phyloP scores from a whole-genome alignment of 495 filamentous ascomycete species.

The Evernia prunastri region DNA sequence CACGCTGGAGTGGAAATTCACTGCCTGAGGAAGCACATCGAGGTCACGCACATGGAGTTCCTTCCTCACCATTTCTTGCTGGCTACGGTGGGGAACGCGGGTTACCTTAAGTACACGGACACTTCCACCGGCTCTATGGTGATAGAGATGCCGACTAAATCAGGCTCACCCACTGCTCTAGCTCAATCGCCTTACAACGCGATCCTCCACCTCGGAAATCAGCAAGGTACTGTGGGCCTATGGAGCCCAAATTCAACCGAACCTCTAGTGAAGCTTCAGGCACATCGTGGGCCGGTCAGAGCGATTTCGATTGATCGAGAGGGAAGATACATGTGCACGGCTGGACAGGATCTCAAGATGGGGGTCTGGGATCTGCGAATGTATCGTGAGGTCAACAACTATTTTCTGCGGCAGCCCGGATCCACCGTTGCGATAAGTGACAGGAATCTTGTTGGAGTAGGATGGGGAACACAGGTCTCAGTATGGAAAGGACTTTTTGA shows the following conservation, averaged over 20 bases:
- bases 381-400: constrained; percentile 85
- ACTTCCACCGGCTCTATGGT: constrained; percentile 85
- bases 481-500: constrained; percentile 84
- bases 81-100: constrained; percentile 77
- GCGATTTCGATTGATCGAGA: constrained; percentile 78
- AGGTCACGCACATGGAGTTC: constrained; percentile 93
- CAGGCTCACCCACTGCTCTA: constrained; percentile 77
- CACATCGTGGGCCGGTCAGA: constrained; percentile 90
- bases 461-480: constrained; percentile 84
- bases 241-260: constrained; percentile 93
- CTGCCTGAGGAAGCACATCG: constrained; percentile 78
- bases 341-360: constrained; percentile 88
- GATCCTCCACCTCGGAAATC: constrained; percentile 82
- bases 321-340: constrained; percentile 92
- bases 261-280: constrained; percentile 85
- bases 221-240: constrained; percentile 86
- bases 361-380: constrained; percentile 93
- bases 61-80: constrained; percentile 94
- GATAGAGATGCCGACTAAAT: constrained; percentile 71
- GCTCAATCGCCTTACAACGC: constrained; percentile 87
- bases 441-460: constrained; percentile 75
- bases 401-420: constrained; percentile 82
- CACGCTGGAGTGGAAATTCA: constrained; percentile 82
- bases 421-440: constrained; percentile 82
- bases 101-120: constrained; percentile 89